Base-by-base conservation (phyloP, 192 early-diverging fungal species). In the Coemansia biformis region DNA sequence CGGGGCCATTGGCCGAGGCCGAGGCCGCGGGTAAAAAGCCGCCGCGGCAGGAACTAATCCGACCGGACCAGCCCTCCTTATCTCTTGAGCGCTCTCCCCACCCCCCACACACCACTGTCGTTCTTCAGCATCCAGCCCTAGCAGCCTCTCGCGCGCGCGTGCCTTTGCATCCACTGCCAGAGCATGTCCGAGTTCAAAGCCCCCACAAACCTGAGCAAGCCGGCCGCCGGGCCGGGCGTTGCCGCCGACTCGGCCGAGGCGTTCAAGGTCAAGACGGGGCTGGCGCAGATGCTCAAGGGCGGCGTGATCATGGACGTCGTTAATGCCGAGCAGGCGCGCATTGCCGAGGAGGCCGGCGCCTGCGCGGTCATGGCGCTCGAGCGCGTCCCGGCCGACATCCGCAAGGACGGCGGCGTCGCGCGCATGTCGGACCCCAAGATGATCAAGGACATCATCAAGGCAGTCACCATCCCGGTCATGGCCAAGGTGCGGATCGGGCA, bases 261-360 rank as follows among this genome's bases (percentile, higher is more conserved):
- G 15, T 93, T 92, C 78, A 82, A 80, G 46, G 84, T 94, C 75
- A 96, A 98, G 81, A 84, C 90, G 43, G 93, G 93, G 42, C 84
- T 98, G 46, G 95, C 95, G 18, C 92, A 96, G 82, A 93, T 90
- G 86, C 82, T 98, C 64, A 98, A 96, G 86, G 93, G 92, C 45
- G 96, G 96, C 51, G 96, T 99, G 15, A 97, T 99, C 71, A 96
- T 99, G 93, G 96, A 97, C 75, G 96, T 96, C 13, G 83, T 94
- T 55, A 90, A 97, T 62, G 90, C 85, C 43, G 92, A 99, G 66
- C 94, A 99, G 76, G 96, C 96, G 14, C 77, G 89, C 33, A 97
- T 99, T 60, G 96, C 96, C 42, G 92, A 96, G 66, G 88, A 90
- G 50, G 94, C 94, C 44, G 94, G 94, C 63, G 96, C 96, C 33